A percentile compares a stretch with the other conserved stretches of the same genome.
phyloP scores from a whole-genome alignment of 2,329 filamentous ascomycete species.

The Xylariales sp. region DNA sequence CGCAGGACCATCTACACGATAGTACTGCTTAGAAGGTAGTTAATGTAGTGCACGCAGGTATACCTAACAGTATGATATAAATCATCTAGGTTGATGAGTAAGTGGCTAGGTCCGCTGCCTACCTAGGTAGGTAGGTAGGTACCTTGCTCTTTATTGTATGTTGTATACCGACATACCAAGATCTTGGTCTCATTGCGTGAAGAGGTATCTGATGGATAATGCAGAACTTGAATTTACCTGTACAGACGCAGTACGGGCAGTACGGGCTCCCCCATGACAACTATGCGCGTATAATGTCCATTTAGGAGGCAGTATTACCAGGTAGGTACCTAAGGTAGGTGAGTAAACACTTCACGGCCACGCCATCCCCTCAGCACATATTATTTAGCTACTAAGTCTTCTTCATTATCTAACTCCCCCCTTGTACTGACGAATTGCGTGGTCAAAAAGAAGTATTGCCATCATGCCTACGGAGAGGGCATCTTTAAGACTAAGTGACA shows the following conservation, averaged over 20 bases:
- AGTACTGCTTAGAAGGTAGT: too few species aligned
- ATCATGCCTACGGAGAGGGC: not conserved
- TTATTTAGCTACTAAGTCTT: not conserved
- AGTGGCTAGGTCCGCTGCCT: too few species aligned
- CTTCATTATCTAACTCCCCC: not conserved
- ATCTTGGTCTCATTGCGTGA: not conserved
- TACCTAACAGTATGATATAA: not conserved
- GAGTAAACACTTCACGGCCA: not conserved
- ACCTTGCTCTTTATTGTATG: too few species aligned
- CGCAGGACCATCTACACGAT: not conserved
- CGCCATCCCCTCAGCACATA: not conserved
- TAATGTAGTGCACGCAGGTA: too few species aligned
- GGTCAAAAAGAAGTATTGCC: not conserved
- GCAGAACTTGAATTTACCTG: not conserved
- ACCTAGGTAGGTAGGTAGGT: too few species aligned
- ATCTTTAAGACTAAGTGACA: conserved; percentile 1
- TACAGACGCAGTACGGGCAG: too few species aligned
- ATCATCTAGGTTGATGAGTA: too few species aligned
- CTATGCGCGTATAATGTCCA: not conserved
- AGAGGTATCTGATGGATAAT: not conserved
- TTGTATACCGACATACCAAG: too few species aligned
- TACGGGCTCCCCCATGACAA: not conserved
- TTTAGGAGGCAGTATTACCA: too few species aligned
- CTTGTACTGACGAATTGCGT: not conserved
- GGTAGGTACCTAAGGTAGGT: not conserved